Percentiles rank a stretch among this genome's conserved stretches.
phyloP scores from a whole-genome alignment of 139 green algal genomes.

The Bryopsis sp. region DNA sequence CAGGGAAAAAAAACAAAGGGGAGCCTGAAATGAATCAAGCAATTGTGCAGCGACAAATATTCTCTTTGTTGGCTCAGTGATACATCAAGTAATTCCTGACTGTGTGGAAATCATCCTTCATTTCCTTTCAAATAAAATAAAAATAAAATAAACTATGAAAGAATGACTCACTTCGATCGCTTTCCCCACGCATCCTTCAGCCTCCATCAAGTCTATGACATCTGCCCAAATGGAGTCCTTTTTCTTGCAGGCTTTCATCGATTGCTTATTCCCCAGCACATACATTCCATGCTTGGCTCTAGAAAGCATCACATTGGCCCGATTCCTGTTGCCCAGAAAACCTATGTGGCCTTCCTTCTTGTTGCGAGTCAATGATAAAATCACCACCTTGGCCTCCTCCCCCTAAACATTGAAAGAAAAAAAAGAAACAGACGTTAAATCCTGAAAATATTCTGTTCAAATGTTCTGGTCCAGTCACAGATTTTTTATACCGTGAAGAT shows the following conservation, averaged over 20 bases:
- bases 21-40: not conserved
- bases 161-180: conserved; percentile 5
- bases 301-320: conserved; percentile 72
- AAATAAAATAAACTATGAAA: not conserved
- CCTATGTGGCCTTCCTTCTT: conserved; percentile 53
- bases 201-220: conserved; percentile 12
- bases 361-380: conserved; percentile 61
- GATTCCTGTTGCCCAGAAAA: conserved; percentile 58
- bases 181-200: not conserved
- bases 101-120: not conserved
- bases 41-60: not conserved
- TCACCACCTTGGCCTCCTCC: conserved; percentile 60
- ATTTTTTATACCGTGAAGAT: too few species aligned
- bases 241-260: conserved; percentile 26
- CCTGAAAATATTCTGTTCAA: conserved; percentile 14
- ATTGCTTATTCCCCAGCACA: conserved; percentile 52
- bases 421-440: not conserved
- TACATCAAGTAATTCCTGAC: too few species aligned
- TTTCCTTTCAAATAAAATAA: not conserved
- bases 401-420: conserved; percentile 31
- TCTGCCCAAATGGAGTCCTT: conserved; percentile 15
- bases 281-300: conserved; percentile 59
- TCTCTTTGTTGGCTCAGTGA: not conserved
- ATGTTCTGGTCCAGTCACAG: too few species aligned
- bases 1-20: not conserved